Evolutionary conservation across 2,329 filamentous ascomycete genomes (phyloP), one percentile per base, ranked within the genome.

Genomic region (Lojkania enalia): DNA sequence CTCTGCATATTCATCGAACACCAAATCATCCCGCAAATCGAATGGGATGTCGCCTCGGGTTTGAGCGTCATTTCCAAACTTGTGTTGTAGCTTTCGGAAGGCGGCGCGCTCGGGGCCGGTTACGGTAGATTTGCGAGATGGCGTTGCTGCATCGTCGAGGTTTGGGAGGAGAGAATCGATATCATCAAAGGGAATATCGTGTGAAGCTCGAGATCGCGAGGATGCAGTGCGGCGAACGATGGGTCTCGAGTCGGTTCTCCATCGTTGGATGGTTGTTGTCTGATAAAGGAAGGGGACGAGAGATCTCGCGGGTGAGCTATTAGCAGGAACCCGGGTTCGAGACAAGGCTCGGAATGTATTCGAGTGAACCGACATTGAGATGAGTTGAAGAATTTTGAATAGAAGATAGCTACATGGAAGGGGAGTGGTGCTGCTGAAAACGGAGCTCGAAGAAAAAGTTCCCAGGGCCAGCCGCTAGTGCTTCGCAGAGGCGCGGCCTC

Each of bases 241-340:
- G 32, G 49, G 48, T 23, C 16, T 11, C 29, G 42, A 36, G 19
- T 6, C 35, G 38, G 50, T 42, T 21, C 52, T 54, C 46, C 70
- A 61, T 53, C 70, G 67, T 46, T 74, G 70, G 21, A 86, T 77
- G 0, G 86, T 88, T 47, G 78, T 74, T 4, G 87, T 90, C 53
- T 87, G 84, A 61, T 89, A 90, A 5, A 90, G 75, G 45, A 90
- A 90, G 0, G 85, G 83, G 3, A 84, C 70, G 12, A 83, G 67
- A 5, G 80, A 77, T 46, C 56, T 63, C 5, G 57, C 35, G 12
- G 48, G 40, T 74, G 54, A 16, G 54, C 45, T 21, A 58, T 25
- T 50, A 54, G 11, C 52, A 51, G 38, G 48, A 48, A 42, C 48
- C 42, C 44, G 63, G 49, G 47, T 64, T 53, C 56, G 69, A 57